phyloP scores from a whole-genome alignment of 768 basidiomycete species.

The Pleurotus ostreatus region DNA sequence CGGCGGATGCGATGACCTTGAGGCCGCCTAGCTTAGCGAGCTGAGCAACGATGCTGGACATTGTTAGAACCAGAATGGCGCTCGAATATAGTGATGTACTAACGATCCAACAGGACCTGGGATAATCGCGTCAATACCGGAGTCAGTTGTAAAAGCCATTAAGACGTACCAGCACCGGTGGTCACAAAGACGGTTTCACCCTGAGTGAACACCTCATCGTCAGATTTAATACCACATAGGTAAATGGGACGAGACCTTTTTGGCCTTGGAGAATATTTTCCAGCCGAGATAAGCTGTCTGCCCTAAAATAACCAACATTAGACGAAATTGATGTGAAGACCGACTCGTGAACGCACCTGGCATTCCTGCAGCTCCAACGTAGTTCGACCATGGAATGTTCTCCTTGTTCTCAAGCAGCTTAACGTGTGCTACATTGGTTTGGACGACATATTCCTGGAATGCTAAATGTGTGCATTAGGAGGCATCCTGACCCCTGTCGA shows the following conservation, averaged over 20 bases:
- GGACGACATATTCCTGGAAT: slow-evolving; percentile 31
- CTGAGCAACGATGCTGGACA: slow-evolving; percentile 41
- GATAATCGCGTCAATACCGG: neutral
- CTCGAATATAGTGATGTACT: slow-evolving; percentile 14
- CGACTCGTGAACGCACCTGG: slow-evolving; percentile 31
- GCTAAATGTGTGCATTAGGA: neutral
- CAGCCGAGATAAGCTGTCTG: slow-evolving; percentile 36
- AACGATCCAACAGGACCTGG: slow-evolving; percentile 57
- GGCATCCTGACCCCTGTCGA: neutral
- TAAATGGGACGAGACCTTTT: slow-evolving; percentile 22
- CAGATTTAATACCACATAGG: too few relatives aligned
- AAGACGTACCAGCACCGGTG: slow-evolving; percentile 29
- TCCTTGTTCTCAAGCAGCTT: slow-evolving; percentile 34
- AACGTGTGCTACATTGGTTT: slow-evolving; percentile 23
- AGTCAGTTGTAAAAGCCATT: neutral
- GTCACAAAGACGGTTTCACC: slow-evolving; percentile 39
- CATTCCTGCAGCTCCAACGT: slow-evolving; percentile 52
- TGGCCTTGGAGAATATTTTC: slow-evolving; percentile 34
- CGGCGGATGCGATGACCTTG: slow-evolving; percentile 70
- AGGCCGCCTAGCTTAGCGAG: slow-evolving; percentile 47
- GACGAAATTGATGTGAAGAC: neutral
- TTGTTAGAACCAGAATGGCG: neutral
- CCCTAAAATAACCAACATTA: slow-evolving; percentile 18
- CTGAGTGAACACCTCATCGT: slow-evolving; percentile 13
- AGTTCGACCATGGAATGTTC: slow-evolving; percentile 44